These are phyloP conservation scores for Thermoascus crustaceus DNA, from an alignment of 2,329 filamentous ascomycete species.

Conservation along the genomic window DNA sequence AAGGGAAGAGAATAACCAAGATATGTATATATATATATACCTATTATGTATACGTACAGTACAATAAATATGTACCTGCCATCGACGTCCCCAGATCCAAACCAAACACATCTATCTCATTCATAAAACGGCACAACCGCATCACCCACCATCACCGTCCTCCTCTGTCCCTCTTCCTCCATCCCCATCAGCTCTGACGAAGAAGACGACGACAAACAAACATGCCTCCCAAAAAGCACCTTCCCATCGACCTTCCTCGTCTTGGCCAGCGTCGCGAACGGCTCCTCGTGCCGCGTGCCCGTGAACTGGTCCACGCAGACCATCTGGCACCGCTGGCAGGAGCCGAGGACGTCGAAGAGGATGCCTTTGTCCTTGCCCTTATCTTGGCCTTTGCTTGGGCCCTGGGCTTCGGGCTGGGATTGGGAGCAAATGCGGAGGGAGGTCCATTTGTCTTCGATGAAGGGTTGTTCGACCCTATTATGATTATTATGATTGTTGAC, in stretches of 20 bases:
- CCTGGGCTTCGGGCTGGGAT: no score
- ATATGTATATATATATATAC: no score
- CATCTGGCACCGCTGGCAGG: constrained; percentile 90
- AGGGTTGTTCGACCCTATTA: constrained; percentile 48
- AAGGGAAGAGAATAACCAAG: no score
- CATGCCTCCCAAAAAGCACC: constrained; percentile 82
- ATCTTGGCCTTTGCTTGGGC: no score
- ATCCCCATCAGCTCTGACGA: constrained; percentile 9
- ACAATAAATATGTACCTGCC: no score
- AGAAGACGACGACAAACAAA: constrained; percentile 34
- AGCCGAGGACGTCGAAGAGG: constrained; percentile 58
- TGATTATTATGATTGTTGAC: constrained; percentile 9
- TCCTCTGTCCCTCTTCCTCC: constrained; percentile 11
- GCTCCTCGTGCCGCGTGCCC: constrained; percentile 69
- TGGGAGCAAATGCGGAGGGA: constrained; percentile 56
- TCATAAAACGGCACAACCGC: constrained; percentile 24
- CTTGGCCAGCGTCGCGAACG: constrained; percentile 80
- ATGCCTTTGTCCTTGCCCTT: no score
- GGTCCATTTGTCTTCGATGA: constrained; percentile 73
- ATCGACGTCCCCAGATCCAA: no score
- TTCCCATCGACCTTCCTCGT: constrained; percentile 75
- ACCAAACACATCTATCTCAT: neutral
- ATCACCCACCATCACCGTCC: constrained; percentile 35
- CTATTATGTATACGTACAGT: no score
- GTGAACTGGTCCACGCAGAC: constrained; percentile 86